Base-by-base conservation (phyloP, 2,329 filamentous ascomycete genomes). In the Aureobasidium sp. region DNA sequence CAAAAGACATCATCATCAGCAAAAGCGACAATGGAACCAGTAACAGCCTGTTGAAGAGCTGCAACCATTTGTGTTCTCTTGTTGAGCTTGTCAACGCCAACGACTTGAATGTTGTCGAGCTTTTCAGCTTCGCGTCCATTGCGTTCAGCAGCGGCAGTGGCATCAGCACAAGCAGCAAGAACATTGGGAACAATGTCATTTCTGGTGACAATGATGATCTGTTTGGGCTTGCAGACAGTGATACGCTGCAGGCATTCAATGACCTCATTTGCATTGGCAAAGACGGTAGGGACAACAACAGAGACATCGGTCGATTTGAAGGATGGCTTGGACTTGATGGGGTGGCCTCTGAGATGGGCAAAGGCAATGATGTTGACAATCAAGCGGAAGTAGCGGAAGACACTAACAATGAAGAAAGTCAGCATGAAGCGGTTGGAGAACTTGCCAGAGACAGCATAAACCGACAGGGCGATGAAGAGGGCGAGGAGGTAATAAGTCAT, bases 1-100 rank as follows among this genome's bases (percentile, higher is more conserved):
- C 66, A 68, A 51, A 66, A 62, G 29, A 69, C 66, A 51, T 69
- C 66, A 49, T 69, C 66, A 49, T 69, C 66, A 29, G 66, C 64
- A 42, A 67, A 66, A 37, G 66, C 61, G 2, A 59, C 60, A 29
- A 68, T 61, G 0, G 57, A 29, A 14, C 65, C 64, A 25, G 59
- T 45, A 42, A 67, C 60, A 39, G 41, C 41, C 10, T 61, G 35
- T 8, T 60, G 49, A 19, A 69, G 58, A 3, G 63, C 66, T 8
- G 52, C 53, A n/a, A 67, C 56, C 57, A 68, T 63, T 49, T 69
- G 66, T 7, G 55, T 53, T 11, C 65, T 61, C 62, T 68, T 69
- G 57, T 68, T 66, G 19, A 67, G 59, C 42, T 62, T 59, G 2
- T 58, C 57, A 30, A 68, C 63, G 16, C 65, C 66, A 30, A 68